Evolutionary conservation across 495 filamentous ascomycete genomes (phyloP).

Genomic region (Neurospora sp.): DNA sequence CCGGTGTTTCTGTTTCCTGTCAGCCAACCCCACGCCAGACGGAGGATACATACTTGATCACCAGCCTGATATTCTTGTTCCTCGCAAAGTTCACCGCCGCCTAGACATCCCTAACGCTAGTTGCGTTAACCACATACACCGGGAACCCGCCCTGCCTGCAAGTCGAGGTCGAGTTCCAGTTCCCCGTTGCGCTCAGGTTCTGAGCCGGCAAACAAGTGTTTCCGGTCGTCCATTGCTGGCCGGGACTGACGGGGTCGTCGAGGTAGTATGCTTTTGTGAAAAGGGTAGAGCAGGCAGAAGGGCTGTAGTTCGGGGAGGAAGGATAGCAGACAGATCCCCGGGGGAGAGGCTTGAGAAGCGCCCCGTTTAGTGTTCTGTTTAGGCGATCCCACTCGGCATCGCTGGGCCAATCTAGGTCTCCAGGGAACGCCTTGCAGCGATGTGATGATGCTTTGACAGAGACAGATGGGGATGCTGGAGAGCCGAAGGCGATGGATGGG

Average conservation of each 20-base stretch:
- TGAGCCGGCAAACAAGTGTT: conserved; percentile 22
- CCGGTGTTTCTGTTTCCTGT: conserved; percentile 47
- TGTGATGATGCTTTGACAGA: not conserved
- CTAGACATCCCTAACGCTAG: conserved; percentile 41
- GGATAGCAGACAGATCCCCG: conserved; percentile 43
- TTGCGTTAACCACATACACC: conserved; percentile 48
- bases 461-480: not conserved
- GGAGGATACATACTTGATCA: conserved; percentile 39
- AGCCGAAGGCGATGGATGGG: not conserved
- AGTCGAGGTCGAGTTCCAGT: conserved; percentile 11
- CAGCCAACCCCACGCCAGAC: not conserved
- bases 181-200: conserved; percentile 14
- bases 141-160: conserved; percentile 49
- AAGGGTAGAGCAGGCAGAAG: conserved; percentile 27
- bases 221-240: conserved; percentile 29
- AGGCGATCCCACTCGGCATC: conserved; percentile 33
- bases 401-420: conserved; percentile 38
- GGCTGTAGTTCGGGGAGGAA: conserved; percentile 32
- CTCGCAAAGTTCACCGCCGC: conserved; percentile 51
- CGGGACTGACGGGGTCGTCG: conserved; percentile 27
- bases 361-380: conserved; percentile 35
- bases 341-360: conserved; percentile 42
- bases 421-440: conserved; percentile 43
- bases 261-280: conserved; percentile 22
- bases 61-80: conserved; percentile 45